phyloP scores from a whole-genome alignment of 2,329 filamentous ascomycete genomes.

The Phialophora verrucosa region DNA sequence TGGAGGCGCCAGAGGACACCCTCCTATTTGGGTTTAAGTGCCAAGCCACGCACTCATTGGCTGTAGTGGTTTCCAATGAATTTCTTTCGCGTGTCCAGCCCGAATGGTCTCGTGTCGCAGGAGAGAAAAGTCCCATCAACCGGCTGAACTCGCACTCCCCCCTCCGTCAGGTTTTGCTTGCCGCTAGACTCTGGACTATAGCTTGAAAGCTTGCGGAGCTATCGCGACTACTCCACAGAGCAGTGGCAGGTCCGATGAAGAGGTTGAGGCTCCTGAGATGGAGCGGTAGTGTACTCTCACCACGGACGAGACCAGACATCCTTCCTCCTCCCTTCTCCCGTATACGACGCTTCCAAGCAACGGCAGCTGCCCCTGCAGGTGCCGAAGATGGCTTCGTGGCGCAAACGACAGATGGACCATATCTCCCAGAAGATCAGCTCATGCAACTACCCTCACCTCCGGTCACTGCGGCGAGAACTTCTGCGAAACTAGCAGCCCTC shows the following conservation, averaged over 20 bases:
- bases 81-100: constrained; percentile 30
- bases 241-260: constrained; percentile 51
- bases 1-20: too few species aligned
- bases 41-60: constrained; percentile 18
- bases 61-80: constrained; percentile 18
- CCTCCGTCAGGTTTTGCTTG: neutral
- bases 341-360: constrained; percentile 51
- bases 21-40: constrained; percentile 4
- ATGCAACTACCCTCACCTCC: constrained; percentile 72
- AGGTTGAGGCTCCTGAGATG: constrained; percentile 58
- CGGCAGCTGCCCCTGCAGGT: constrained; percentile 44
- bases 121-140: constrained; percentile 31
- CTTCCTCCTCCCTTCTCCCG: constrained; percentile 47
- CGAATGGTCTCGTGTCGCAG: constrained; percentile 37
- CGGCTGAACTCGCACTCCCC: constrained; percentile 17
- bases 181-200: neutral
- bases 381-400: constrained; percentile 41
- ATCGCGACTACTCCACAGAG: constrained; percentile 1
- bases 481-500: constrained; percentile 88
- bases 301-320: constrained; percentile 50
- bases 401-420: constrained; percentile 41
- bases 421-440: constrained; percentile 44
- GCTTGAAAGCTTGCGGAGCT: neutral
- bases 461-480: constrained; percentile 68
- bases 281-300: constrained; percentile 58